phyloP scores from a whole-genome alignment of 2,329 filamentous ascomycete genomes.

The Ustulina deusta region DNA sequence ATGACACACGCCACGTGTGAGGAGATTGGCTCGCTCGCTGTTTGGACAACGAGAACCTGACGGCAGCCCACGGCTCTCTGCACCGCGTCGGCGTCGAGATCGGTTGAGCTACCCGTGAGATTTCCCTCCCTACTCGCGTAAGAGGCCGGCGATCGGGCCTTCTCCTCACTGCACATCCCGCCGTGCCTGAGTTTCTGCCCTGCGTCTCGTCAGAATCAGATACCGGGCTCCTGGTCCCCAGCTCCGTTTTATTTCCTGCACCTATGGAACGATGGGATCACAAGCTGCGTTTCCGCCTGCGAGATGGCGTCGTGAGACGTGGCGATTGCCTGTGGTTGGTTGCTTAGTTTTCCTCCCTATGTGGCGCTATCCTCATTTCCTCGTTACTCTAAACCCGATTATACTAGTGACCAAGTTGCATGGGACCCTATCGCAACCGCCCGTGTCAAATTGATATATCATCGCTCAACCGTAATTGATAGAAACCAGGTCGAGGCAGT shows the following conservation, averaged over 20 bases:
- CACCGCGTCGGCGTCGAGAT: constrained; percentile 13
- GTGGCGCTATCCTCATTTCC: neutral
- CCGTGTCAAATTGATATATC: constrained; percentile 17
- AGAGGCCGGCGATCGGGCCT: constrained; percentile 13
- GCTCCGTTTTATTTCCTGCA: constrained; percentile 1
- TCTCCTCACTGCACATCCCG: neutral
- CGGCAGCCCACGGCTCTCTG: constrained; percentile 27
- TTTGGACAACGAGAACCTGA: neutral
- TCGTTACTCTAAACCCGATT: neutral
- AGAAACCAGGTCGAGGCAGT: constrained; percentile 15
- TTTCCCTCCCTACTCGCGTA: constrained; percentile 6
- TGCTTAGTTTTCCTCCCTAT: neutral
- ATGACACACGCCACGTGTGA: constrained; percentile 32
- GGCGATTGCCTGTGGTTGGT: constrained; percentile 24
- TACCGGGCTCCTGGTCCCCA: constrained; percentile 27
- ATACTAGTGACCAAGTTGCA: constrained; percentile 20
- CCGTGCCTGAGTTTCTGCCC: neutral
- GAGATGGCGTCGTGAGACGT: constrained; percentile 34
- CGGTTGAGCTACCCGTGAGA: constrained; percentile 20
- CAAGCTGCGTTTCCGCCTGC: constrained; percentile 27
- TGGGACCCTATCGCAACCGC: constrained; percentile 8
- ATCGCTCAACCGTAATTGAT: constrained; percentile 8
- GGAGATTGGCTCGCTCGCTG: constrained; percentile 5
- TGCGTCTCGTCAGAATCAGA: constrained; percentile 6
- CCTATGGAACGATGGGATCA: constrained; percentile 22